Percentiles rank a stretch among this genome's conserved stretches.
Conservation (phyloP, 2,329 filamentous ascomycete species). For the Colletotrichum coccodes region DNA sequence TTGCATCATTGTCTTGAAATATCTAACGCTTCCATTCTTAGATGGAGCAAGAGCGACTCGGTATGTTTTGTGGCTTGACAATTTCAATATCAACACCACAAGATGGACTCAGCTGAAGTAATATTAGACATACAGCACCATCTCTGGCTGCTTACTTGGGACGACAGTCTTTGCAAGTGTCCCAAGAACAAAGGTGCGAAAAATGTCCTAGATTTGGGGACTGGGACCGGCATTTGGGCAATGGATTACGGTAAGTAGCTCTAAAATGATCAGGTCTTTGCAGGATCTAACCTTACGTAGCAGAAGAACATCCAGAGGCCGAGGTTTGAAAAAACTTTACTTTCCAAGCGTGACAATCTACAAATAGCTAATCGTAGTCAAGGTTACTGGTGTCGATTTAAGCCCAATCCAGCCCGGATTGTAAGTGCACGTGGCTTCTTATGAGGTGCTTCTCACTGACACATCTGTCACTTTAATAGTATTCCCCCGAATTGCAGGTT, state of each 20-base stretch:
- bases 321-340: constrained; percentile 36
- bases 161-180: constrained; percentile 39
- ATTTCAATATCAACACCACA: too few relatives aligned
- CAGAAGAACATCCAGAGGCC: constrained; percentile 42
- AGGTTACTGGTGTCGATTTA: constrained; percentile 43
- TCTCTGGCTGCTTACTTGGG: constrained; percentile 44
- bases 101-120: too few relatives aligned
- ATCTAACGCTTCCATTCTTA: too few relatives aligned
- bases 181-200: constrained; percentile 37
- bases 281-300: constrained; percentile 34
- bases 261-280: not conserved
- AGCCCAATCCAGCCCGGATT: constrained; percentile 46
- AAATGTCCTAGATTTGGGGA: constrained; percentile 37
- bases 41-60: too few relatives aligned
- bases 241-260: constrained; percentile 36
- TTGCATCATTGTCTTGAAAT: too few relatives aligned
- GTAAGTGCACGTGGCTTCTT: constrained; percentile 38
- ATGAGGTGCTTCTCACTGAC: constrained; percentile 41
- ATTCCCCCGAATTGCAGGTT: constrained; percentile 58
- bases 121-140: constrained; percentile 51
- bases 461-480: constrained; percentile 30
- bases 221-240: constrained; percentile 39
- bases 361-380: not conserved
- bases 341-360: too few relatives aligned
- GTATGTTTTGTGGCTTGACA: too few relatives aligned